Evolutionary conservation across 345 rosid species (phyloP).

Genomic region (Pistacia vera): DNA sequence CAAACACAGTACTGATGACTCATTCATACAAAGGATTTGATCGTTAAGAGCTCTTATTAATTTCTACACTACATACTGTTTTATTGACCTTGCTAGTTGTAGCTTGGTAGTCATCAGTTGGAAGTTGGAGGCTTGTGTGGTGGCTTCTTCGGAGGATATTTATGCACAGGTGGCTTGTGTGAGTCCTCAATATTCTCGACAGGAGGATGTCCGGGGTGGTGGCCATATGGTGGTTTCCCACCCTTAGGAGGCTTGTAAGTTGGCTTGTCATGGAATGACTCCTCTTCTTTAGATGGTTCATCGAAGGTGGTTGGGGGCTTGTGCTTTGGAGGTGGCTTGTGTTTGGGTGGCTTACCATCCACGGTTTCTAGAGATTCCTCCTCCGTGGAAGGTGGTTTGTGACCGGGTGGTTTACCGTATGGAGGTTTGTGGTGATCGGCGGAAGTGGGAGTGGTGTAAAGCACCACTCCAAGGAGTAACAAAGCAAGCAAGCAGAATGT

Average conservation of each 20-base stretch:
- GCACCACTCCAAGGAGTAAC: slow-evolving; percentile 7
- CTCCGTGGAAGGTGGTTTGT: background rate
- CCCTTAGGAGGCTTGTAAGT: no score
- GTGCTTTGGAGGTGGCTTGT: background rate
- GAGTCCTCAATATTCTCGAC: no score
- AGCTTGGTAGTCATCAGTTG: slow-evolving; percentile 5
- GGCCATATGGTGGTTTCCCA: no score
- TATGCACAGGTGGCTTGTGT: background rate
- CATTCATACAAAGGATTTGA: background rate
- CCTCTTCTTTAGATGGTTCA: background rate
- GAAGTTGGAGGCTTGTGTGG: slow-evolving; percentile 19
- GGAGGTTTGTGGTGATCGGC: background rate
- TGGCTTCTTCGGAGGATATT: slow-evolving; percentile 7
- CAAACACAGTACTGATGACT: no score
- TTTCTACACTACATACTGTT: no score
- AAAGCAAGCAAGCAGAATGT: background rate
- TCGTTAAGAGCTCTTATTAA: background rate
- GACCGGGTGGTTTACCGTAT: background rate
- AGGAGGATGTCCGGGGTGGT: no score
- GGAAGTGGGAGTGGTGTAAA: slow-evolving; percentile 15
- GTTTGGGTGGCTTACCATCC: background rate
- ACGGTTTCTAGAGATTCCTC: background rate
- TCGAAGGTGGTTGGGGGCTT: background rate
- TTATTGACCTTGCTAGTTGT: background rate
- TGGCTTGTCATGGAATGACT: background rate